Conservation (phyloP, 2,329 filamentous ascomycete species). For the Madurella fahalii region DNA sequence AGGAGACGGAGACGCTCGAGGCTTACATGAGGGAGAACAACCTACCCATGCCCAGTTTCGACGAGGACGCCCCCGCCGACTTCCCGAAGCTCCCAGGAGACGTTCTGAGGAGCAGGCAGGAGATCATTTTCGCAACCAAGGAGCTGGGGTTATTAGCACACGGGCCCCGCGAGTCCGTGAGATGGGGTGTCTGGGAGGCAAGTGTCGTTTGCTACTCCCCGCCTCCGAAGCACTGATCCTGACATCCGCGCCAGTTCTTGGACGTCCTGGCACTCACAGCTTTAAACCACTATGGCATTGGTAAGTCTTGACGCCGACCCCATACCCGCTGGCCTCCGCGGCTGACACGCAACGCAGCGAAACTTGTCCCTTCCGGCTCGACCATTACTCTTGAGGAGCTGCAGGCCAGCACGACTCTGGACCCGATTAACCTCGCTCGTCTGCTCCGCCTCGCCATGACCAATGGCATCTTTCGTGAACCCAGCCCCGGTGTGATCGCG, state of each 20-base stretch:
- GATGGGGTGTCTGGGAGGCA: constrained; percentile 52
- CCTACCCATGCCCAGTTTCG: constrained; percentile 42
- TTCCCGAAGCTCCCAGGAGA: constrained; percentile 46
- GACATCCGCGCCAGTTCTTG: constrained; percentile 38
- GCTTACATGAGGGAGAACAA: constrained; percentile 42
- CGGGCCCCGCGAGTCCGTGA: constrained; percentile 47
- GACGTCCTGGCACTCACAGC: constrained; percentile 48
- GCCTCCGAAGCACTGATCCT: not conserved
- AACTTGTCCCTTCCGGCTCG: constrained; percentile 45
- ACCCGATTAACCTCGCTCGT: constrained; percentile 48
- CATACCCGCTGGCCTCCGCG: not conserved
- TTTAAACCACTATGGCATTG: constrained; percentile 48
- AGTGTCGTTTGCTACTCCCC: constrained; percentile 22
- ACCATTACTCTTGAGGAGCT: constrained; percentile 46
- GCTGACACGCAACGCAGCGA: constrained; percentile 34
- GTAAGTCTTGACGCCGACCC: constrained; percentile 31
- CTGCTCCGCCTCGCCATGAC: constrained; percentile 56
- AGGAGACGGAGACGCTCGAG: constrained; percentile 48
- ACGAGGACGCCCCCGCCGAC: constrained; percentile 40
- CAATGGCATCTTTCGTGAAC: constrained; percentile 52
- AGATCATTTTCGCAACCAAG: constrained; percentile 46
- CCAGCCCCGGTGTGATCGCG: constrained; percentile 45
- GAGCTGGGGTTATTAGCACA: constrained; percentile 46
- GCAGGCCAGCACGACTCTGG: constrained; percentile 41
- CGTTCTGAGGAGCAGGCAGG: constrained; percentile 42